These are phyloP conservation scores for Globisporangium acanthophoron DNA, from an alignment of 352 stramenopile genomes.

Conservation along the genomic window DNA sequence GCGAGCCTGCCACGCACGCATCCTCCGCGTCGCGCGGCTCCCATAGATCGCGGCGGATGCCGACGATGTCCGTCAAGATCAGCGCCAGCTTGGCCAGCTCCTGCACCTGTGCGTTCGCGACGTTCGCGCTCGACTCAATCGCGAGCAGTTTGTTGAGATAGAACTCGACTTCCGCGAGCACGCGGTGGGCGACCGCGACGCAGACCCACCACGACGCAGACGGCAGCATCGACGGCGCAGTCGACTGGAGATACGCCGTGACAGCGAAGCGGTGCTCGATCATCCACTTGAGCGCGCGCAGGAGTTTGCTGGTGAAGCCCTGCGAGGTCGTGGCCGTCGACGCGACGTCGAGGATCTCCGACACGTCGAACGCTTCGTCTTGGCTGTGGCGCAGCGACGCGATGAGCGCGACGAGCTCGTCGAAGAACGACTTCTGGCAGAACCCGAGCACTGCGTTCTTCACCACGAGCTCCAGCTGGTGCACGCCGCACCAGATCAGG, in stretches of 20 bases:
- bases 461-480: slow-evolving; percentile 56
- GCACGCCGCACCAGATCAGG: slow-evolving; percentile 49
- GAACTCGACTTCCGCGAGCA: slow-evolving; percentile 51
- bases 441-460: slow-evolving; percentile 45
- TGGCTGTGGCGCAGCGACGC: slow-evolving; percentile 27
- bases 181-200: slow-evolving; percentile 34
- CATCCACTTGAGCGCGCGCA: slow-evolving; percentile 47
- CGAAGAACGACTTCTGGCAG: slow-evolving; percentile 44
- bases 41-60: slow-evolving; percentile 40
- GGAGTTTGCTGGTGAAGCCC: slow-evolving; percentile 35
- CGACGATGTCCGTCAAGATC: slow-evolving; percentile 46
- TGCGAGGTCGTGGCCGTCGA: slow-evolving; percentile 21
- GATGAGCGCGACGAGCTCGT: slow-evolving; percentile 42
- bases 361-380: slow-evolving; percentile 12
- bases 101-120: slow-evolving; percentile 40
- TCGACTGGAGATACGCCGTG: slow-evolving; percentile 21
- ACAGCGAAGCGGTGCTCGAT: slow-evolving; percentile 33
- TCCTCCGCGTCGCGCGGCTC: slow-evolving; percentile 22
- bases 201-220: slow-evolving; percentile 60
- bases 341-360: slow-evolving; percentile 37
- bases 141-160: slow-evolving; percentile 53
- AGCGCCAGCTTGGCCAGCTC: slow-evolving; percentile 45
- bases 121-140: slow-evolving; percentile 30
- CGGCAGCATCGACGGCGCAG: slow-evolving; percentile 17
- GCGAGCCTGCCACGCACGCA: slow-evolving; percentile 34